Evolutionary conservation across 768 basidiomycete species (phyloP).

Genomic region (Rossbeevera mucosa): DNA sequence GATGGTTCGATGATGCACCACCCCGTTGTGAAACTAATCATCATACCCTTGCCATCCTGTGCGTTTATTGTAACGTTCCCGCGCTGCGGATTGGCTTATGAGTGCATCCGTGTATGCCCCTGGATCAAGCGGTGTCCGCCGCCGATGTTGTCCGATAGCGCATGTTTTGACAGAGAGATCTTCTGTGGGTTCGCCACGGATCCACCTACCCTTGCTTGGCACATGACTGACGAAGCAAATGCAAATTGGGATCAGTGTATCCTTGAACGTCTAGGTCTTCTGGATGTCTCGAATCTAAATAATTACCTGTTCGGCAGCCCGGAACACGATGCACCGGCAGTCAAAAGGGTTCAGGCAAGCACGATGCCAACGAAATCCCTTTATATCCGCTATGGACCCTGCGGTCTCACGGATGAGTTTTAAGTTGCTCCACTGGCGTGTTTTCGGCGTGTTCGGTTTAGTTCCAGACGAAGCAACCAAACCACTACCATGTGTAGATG

Average conservation of each 20-base stretch:
- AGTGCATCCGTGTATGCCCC: not conserved
- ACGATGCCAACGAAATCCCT: not conserved
- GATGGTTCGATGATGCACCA: not conserved
- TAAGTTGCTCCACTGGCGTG: not conserved
- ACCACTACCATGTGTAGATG: not conserved
- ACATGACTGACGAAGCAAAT: not conserved
- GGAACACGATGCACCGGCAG: not conserved
- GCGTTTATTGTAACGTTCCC: constrained; percentile 7
- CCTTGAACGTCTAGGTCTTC: not conserved
- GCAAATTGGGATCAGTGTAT: not conserved
- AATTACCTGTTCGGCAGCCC: not conserved
- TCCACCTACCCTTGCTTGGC: not conserved
- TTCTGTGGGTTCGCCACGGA: not conserved
- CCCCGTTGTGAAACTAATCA: constrained; percentile 6
- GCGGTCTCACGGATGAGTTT: constrained; percentile 6
- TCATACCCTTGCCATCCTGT: not conserved
- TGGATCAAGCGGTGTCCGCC: constrained; percentile 15
- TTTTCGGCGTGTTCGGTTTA: constrained; percentile 1
- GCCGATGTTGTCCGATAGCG: constrained; percentile 2
- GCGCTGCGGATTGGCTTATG: constrained; percentile 2
- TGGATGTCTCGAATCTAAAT: not conserved
- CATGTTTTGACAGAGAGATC: not conserved
- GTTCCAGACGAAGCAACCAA: constrained; percentile 1
- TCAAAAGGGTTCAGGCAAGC: constrained; percentile 1
- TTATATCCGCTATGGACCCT: constrained; percentile 3